Base-by-base conservation (phyloP, 768 basidiomycete genomes). In the Xerocomus potaroensis region DNA sequence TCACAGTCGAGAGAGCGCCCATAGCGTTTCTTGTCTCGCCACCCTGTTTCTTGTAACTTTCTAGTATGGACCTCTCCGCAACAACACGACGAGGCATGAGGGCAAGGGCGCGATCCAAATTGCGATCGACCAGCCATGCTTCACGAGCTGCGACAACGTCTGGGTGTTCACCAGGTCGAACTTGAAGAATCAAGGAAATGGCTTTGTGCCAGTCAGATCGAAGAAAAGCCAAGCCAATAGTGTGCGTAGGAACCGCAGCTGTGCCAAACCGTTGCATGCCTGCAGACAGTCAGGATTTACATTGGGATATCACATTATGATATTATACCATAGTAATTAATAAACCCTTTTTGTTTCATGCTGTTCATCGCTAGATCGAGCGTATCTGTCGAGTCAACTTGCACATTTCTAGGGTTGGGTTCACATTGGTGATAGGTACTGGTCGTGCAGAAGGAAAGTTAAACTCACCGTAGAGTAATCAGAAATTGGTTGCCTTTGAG, bases 191-290 rank as follows among this genome's bases (percentile, higher is more conserved):
- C 55, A 96, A 70, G 15, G 84, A 80, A 30, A 91, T 74, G 5
- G 96, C 96, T 50, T 78, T 77, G 44, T 88, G 81, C 94, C 94
- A 99, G 53, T 97, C 84, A 1, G 87, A 87, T 57, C 81, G 82
- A 19, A 99, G 76, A 31, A 99, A 72, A 4, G 91, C 88, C 16
- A 98, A 77, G 15, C 96, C 96, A 45, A 98, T 94, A 2, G 87
- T 74, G 60, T 99, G 96, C 0, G 96, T 98, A 4, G 95, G 93
- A 31, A 98, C 84, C 26, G 91, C 84, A 14, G 96, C 92, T 2
- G 94, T 98, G 39, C 96, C 96, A 68, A 99, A 99, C 10, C 96
- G 86, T 61, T 99, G 96, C 95, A 99, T 98, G 36, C 95, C 93
- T 89, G 32, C 33, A 26, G 49, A 53, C 4, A 24, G 41, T 58